Percentiles rank a stretch among this genome's conserved stretches.
These are phyloP conservation scores for Alternaria incomplexa DNA, from an alignment of 2,329 filamentous ascomycete genomes.

Conservation along the genomic window DNA sequence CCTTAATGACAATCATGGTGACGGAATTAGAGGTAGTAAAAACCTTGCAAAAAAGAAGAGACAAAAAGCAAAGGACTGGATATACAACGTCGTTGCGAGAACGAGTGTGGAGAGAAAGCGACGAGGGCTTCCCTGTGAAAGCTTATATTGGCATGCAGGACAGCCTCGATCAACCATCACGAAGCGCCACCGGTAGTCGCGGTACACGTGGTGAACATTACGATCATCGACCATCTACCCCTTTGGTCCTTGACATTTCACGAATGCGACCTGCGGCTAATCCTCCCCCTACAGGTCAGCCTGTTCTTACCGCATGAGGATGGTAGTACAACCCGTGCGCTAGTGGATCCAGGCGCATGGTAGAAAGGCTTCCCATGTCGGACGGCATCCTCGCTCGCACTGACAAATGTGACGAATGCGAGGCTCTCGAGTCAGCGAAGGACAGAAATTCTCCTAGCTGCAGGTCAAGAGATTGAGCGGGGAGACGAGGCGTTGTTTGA, in stretches of 20 bases:
- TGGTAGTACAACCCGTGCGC: not conserved
- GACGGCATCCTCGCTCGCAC: not conserved
- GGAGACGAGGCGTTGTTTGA: not conserved
- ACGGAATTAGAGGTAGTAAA: not conserved
- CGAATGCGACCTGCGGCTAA: not conserved
- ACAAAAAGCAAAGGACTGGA: conserved; percentile 6
- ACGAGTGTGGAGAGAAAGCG: not conserved
- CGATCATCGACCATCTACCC: conserved; percentile 2
- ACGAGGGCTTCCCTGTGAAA: not conserved
- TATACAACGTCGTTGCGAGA: not conserved
- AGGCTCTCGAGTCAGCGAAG: not conserved
- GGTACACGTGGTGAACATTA: conserved; percentile 4
- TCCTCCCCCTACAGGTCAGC: not conserved
- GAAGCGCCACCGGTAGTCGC: not conserved
- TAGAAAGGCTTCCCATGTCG: not conserved
- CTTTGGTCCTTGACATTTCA: not conserved
- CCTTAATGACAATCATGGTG: conserved; percentile 14
- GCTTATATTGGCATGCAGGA: conserved; percentile 7
- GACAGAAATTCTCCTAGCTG: not conserved
- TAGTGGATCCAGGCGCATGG: not conserved
- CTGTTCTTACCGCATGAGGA: not conserved
- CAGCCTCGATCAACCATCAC: not conserved
- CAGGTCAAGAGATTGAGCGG: not conserved
- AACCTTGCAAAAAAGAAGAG: conserved; percentile 3
- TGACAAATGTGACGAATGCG: not conserved